Percentiles rank a stretch among this genome's conserved stretches.
These are phyloP conservation scores for Tetrahymena malaccensis DNA, from an alignment of 73 alveolate species.

Conservation along the genomic window DNA sequence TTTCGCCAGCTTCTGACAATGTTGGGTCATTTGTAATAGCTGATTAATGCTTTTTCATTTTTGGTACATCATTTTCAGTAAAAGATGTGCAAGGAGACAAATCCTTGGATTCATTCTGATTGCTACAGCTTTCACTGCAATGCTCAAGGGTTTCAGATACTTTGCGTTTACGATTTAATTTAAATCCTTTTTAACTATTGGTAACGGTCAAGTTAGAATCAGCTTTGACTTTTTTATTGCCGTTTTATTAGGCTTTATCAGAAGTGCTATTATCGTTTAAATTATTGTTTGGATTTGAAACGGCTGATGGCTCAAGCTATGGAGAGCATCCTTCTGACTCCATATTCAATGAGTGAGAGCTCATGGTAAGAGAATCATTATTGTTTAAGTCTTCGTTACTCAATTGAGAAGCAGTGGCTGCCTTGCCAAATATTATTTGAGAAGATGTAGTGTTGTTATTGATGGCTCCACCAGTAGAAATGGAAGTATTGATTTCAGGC, in stretches of 20 bases:
- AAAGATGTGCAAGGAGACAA: not conserved
- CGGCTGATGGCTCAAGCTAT: not conserved
- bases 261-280: not conserved
- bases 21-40: not conserved
- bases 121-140: not conserved
- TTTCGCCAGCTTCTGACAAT: not conserved
- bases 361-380: not conserved
- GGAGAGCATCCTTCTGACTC: not conserved
- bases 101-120: not conserved
- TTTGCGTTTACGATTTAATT: not conserved
- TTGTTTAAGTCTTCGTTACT: not conserved
- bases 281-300: not conserved
- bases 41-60: not conserved
- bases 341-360: not conserved
- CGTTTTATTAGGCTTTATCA: not conserved
- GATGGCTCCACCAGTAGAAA: not conserved
- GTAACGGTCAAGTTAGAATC: not conserved
- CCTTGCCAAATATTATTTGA: not conserved
- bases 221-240: not conserved
- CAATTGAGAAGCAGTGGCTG: not conserved
- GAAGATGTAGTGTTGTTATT: not conserved
- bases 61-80: not conserved
- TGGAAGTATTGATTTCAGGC: not conserved
- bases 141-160: not conserved
- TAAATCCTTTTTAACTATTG: not conserved